Evolutionary conservation across 305 asterid genomes (phyloP), one percentile per base, ranked within the genome.

Genomic region (Fraxinus baroniana): DNA sequence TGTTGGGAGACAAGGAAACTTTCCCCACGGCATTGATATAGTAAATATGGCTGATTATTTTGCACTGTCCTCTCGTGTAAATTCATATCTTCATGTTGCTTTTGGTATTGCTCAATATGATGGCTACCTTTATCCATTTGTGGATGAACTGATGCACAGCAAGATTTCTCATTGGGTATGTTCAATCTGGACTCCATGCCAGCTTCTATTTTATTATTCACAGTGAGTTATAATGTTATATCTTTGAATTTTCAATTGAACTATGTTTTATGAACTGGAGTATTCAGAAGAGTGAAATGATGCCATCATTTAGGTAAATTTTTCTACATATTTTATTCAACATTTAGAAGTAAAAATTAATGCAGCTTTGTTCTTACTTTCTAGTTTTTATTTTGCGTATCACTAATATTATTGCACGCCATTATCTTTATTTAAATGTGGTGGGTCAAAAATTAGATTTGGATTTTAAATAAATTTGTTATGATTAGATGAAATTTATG

Each of bases 161-260:
- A 97, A 97, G 93, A 97, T 93, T 86, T 89, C 98, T 84, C 98
- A 97, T 83, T 97, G 99, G 99, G 99, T 94, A 96, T 83, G 96
- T 87, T 24, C 83, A 35, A 17, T 82, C 83, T 86, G 84, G 66
- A 74, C 80, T 80, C 81, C 30, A 74, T 74, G 24, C 35, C 68
- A 78, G 75, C 39, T 83, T 84, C 74, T 77, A 39, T 74, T 78
- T 46, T 80, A 26, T 55, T 39, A 44, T 74, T 72, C 64, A 22
- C 24, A 57, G 41, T 60, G 77, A 84, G 72, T 80, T 37, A 66
- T 78, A 74, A 78, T 82, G 41, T 37, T 77, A 49, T 32, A 77
- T 75, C 41, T 74, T 66, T 78, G 73, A 80, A 74, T 41, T 75
- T 66, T 62, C 20, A 46, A 68, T 73, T 68, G 24, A 66, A 80